Evolutionary conservation across 2,329 filamentous ascomycete species (phyloP).

Genomic region (Penicillium italicum): DNA sequence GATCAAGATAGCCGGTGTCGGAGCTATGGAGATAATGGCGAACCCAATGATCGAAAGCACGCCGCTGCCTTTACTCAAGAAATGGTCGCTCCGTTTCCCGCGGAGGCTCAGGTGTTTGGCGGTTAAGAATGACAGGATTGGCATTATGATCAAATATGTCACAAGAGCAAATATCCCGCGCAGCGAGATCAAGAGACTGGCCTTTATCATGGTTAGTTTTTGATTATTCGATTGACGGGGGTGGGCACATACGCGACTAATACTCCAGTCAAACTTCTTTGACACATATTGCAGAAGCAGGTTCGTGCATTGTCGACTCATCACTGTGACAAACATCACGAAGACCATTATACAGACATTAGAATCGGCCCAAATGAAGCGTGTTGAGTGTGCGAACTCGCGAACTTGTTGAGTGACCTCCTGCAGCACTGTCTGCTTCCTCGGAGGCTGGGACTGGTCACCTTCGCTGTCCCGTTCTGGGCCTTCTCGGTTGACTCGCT

Average conservation of each 20-base stretch:
- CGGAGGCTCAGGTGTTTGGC: slow-evolving; percentile 19
- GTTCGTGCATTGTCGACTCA: slow-evolving; percentile 22
- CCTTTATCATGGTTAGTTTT: slow-evolving; percentile 15
- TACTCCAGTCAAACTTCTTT: slow-evolving; percentile 30
- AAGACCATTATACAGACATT: slow-evolving; percentile 23
- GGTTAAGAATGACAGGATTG: slow-evolving; percentile 14
- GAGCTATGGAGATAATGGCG: slow-evolving; percentile 16
- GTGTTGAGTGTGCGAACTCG: slow-evolving; percentile 22
- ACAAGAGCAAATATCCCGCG: slow-evolving; percentile 22
- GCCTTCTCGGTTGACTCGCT: neutral
- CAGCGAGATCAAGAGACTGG: slow-evolving; percentile 29
- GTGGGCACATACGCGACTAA: slow-evolving; percentile 22
- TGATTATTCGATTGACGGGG: too few species aligned
- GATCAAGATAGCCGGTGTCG: slow-evolving; percentile 16
- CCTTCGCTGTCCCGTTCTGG: neutral
- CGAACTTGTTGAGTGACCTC: slow-evolving; percentile 12
- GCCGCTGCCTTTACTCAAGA: slow-evolving; percentile 20
- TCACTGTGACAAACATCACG: slow-evolving; percentile 20
- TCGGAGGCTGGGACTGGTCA: neutral
- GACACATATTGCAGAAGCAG: slow-evolving; percentile 32
- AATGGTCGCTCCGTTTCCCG: slow-evolving; percentile 21
- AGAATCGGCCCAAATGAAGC: slow-evolving; percentile 24
- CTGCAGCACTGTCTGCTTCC: slow-evolving; percentile 9
- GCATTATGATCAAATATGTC: slow-evolving; percentile 26
- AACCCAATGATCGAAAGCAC: slow-evolving; percentile 23